Evolutionary conservation across 164 flowering plant species (phyloP).

Genomic region (Cinnamomum micranthum): DNA sequence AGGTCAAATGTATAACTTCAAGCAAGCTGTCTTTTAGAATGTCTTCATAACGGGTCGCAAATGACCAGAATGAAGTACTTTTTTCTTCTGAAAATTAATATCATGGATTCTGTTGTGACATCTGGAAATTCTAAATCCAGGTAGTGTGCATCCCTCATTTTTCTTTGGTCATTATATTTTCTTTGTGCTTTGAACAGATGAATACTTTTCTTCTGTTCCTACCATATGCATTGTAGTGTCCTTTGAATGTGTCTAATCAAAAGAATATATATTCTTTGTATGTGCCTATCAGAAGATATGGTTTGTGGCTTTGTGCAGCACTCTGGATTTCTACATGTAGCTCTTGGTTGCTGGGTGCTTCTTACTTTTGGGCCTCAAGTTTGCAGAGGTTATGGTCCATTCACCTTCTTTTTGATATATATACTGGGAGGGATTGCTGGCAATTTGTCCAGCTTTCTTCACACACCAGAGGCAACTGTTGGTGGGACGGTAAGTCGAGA

Average conservation of each 20-base stretch:
- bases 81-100: background rate
- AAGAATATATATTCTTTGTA: background rate
- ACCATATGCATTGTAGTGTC: background rate
- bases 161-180: background rate
- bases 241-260: background rate
- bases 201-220: background rate
- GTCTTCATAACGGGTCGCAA: background rate
- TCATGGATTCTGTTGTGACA: background rate
- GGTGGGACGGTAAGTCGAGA: conserved; percentile 67
- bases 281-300: background rate
- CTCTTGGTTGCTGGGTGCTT: conserved; percentile 66
- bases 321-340: conserved; percentile 59
- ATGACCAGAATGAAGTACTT: background rate
- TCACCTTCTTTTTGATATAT: conserved; percentile 62
- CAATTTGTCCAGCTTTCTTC: conserved; percentile 64
- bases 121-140: background rate
- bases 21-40: background rate
- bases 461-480: conserved; percentile 67
- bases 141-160: background rate
- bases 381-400: conserved; percentile 54
- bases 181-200: background rate
- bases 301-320: conserved; percentile 49
- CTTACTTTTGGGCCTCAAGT: conserved; percentile 65
- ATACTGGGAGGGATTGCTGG: conserved; percentile 75
- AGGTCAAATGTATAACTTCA: no score